Evolutionary conservation across 2,329 filamentous ascomycete species (phyloP), one percentile per base, ranked within the genome.

Genomic region (Didymellaceae sp.): DNA sequence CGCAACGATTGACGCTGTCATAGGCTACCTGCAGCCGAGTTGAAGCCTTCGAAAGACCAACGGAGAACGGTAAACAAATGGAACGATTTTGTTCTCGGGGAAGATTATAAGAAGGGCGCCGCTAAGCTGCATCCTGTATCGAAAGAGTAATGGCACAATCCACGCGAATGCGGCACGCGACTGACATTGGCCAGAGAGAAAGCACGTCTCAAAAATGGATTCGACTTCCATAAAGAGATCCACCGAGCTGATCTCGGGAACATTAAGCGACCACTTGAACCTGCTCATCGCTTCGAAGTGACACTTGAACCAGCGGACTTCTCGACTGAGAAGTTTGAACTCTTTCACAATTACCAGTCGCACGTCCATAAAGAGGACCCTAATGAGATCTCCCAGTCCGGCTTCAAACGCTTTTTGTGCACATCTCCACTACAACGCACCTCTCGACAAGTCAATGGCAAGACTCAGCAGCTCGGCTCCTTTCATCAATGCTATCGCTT

Each of bases 401-500:
- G 86, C 0, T 94, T 94, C 74, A 80, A 78, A 54, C 81, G 83
- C 21, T 94, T 94, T 59, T 80, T 94, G 11, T 94, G 90, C 71
- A 74, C 77, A 52, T 91, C 89, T 4, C 87, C 89, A 1, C 63
- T 93, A 6, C 58, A 70, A 10, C 77, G 80, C 10, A 74, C 76
- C 24, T 78, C 72, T 1, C 55, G 78, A 26, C 68, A 71, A 14
- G 69, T 71, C 2, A 54, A 76, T 1, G 78, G 85, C 47, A 83
- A 83, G 20, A 76, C 76, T 14, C 77, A 80, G 51, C 79, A 80
- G 34, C 74, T 92, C 0, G 90, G 90, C 13, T 90, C 88, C 1
- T 93, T 84, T 62, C 90, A 94, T 63, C 89, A 93, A 67, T 91
- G 88, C 74, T 93, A 92, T 68, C 82, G 89, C 22, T 77, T 94